Conservation (phyloP, 1,284 basidiomycete genomes). For the Athelia sp. region DNA sequence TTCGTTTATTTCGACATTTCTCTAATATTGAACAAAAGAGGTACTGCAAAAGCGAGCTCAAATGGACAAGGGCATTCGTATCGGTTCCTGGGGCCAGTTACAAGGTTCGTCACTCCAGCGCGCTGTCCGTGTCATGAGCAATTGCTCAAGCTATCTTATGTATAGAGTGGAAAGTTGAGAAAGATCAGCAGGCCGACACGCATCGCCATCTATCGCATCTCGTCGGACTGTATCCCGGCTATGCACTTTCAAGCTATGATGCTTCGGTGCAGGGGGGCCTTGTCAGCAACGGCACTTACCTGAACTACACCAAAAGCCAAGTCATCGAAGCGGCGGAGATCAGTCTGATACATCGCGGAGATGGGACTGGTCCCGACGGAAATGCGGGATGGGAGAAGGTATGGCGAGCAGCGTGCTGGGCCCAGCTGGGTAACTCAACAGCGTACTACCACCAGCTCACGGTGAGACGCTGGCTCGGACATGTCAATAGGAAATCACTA, state of each 20-base stretch:
- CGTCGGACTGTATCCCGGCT: constrained; percentile 71
- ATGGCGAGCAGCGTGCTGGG: constrained; percentile 72
- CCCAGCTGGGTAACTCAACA: constrained; percentile 55
- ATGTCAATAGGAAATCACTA: not conserved
- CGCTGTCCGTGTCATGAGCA: not conserved
- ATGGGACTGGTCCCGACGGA: constrained; percentile 66
- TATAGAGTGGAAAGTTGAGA: constrained; percentile 76
- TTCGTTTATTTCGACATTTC: not conserved
- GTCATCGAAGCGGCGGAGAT: constrained; percentile 50
- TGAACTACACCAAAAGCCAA: constrained; percentile 46
- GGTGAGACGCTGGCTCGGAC: constrained; percentile 28
- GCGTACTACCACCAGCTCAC: constrained; percentile 63
- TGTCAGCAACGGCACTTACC: constrained; percentile 23
- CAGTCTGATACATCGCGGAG: constrained; percentile 63
- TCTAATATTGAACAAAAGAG: constrained; percentile 9
- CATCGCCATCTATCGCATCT: constrained; percentile 75
- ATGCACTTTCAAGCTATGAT: constrained; percentile 57
- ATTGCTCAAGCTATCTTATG: not conserved
- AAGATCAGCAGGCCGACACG: constrained; percentile 56
- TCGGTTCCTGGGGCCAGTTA: constrained; percentile 71
- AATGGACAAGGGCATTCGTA: constrained; percentile 72
- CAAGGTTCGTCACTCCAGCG: constrained; percentile 44
- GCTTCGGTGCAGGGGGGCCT: constrained; percentile 37
- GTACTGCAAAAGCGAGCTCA: constrained; percentile 46
- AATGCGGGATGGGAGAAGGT: constrained; percentile 77